A percentile compares a stretch with the other conserved stretches of the same genome.
These are phyloP conservation scores for Boletus fagicola DNA, from an alignment of 768 basidiomycete genomes.

Conservation along the genomic window DNA sequence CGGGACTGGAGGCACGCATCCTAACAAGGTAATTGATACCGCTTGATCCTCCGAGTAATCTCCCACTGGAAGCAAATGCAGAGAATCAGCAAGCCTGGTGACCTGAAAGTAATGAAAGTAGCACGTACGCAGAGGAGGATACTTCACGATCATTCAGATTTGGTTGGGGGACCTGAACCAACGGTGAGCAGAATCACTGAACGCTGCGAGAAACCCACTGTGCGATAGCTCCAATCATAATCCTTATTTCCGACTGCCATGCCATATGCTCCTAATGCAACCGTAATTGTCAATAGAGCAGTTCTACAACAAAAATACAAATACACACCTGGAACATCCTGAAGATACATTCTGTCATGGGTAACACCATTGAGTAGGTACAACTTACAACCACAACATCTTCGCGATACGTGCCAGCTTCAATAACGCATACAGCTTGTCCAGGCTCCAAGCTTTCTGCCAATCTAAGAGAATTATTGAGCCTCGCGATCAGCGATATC, in stretches of 20 bases:
- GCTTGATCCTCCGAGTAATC: slow-evolving; percentile 21
- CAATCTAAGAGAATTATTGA: slow-evolving; percentile 3
- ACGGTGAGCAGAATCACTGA: neutral
- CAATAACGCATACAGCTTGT: slow-evolving; percentile 21
- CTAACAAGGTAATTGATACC: slow-evolving; percentile 19
- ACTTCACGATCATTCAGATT: slow-evolving; percentile 2
- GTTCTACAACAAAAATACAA: neutral
- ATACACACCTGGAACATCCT: slow-evolving; percentile 22
- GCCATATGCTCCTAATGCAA: slow-evolving; percentile 6
- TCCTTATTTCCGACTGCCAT: neutral
- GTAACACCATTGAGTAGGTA: neutral
- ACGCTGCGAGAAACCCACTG: slow-evolving; percentile 3
- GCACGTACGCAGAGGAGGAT: slow-evolving; percentile 4
- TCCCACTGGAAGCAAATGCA: slow-evolving; percentile 6
- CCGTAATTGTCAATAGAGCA: neutral
- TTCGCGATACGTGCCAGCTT: slow-evolving; percentile 14
- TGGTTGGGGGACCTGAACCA: slow-evolving; percentile 15
- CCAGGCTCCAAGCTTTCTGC: slow-evolving; percentile 11
- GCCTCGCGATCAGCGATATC: neutral
- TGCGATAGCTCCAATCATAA: slow-evolving; percentile 20
- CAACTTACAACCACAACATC: slow-evolving; percentile 14
- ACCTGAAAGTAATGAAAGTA: neutral
- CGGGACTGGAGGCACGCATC: slow-evolving; percentile 19
- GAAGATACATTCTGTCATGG: neutral
- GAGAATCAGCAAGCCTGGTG: neutral